Conservation (phyloP, 805 yeast species). For the Wickerhamomyces subpelliculosus region DNA sequence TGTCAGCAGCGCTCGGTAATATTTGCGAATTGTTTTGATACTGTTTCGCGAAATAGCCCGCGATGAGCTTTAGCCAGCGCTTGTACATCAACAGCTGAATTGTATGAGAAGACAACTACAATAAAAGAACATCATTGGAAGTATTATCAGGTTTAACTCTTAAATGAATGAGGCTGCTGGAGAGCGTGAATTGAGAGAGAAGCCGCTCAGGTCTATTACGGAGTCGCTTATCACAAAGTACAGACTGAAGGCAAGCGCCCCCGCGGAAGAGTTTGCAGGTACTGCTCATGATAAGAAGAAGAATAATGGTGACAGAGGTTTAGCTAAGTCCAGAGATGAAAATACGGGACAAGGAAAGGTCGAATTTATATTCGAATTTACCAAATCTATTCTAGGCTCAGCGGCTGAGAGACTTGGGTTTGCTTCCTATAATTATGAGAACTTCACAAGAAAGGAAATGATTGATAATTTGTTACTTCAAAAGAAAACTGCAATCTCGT, state of each 20-base stretch:
- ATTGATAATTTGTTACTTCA: slow-evolving; percentile 33
- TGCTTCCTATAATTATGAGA: background rate
- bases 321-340: background rate
- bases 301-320: background rate
- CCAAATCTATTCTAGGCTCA: background rate
- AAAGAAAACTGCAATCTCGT: slow-evolving; percentile 43
- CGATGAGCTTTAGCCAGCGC: too few relatives aligned
- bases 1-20: too few relatives aligned
- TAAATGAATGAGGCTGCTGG: background rate
- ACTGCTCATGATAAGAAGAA: too few relatives aligned
- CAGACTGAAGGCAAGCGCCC: background rate
- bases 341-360: background rate
- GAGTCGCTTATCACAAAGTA: background rate
- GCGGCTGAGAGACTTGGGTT: slow-evolving; percentile 4
- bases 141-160: too few relatives aligned
- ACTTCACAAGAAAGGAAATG: slow-evolving; percentile 25
- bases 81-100: too few relatives aligned
- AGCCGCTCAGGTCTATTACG: background rate
- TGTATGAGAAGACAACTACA: too few relatives aligned
- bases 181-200: background rate
- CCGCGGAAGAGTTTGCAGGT: background rate
- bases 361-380: background rate
- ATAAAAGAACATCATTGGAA: too few relatives aligned
- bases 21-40: too few relatives aligned
- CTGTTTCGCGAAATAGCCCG: too few relatives aligned